Evolutionary conservation across 768 basidiomycete genomes (phyloP).

Genomic region (Terana coerulea): DNA sequence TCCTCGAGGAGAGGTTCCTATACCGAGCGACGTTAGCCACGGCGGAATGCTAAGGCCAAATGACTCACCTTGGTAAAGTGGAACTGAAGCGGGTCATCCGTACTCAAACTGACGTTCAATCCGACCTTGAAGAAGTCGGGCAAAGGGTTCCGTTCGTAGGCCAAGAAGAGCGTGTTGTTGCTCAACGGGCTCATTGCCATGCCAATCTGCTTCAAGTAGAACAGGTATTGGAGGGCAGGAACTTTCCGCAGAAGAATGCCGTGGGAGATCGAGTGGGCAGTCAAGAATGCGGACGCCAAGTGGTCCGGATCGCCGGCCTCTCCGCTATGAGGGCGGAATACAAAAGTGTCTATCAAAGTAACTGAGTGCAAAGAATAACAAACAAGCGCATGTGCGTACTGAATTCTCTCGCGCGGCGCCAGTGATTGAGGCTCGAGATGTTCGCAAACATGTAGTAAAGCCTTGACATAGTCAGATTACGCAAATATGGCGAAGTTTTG

Average conservation of each 20-base stretch:
- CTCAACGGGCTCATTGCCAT: constrained; percentile 98
- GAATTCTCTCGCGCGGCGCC: constrained; percentile 84
- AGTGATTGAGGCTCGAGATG: constrained; percentile 91
- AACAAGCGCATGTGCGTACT: constrained; percentile 52
- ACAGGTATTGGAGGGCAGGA: constrained; percentile 94
- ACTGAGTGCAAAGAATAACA: not conserved
- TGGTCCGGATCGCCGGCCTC: constrained; percentile 99
- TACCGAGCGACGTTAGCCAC: not conserved
- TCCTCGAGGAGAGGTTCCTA: constrained; percentile 95
- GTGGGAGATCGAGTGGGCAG: constrained; percentile 97
- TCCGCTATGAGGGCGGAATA: constrained; percentile 93
- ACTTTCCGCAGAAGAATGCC: constrained; percentile 98
- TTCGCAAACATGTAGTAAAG: constrained; percentile 98
- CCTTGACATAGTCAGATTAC: constrained; percentile 41
- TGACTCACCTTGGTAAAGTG: constrained; percentile 89
- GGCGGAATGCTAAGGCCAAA: not conserved
- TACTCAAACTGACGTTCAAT: constrained; percentile 92
- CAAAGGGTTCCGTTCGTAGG: constrained; percentile 95
- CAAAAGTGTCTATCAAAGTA: constrained; percentile 77
- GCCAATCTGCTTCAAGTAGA: constrained; percentile 97
- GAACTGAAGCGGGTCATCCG: constrained; percentile 94
- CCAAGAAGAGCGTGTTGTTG: constrained; percentile 95
- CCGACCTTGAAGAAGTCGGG: constrained; percentile 97
- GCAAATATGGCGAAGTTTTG: not conserved
- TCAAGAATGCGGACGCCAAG: constrained; percentile 92